Evolutionary conservation across 768 basidiomycete species (phyloP).

Genomic region (Russula compacta): DNA sequence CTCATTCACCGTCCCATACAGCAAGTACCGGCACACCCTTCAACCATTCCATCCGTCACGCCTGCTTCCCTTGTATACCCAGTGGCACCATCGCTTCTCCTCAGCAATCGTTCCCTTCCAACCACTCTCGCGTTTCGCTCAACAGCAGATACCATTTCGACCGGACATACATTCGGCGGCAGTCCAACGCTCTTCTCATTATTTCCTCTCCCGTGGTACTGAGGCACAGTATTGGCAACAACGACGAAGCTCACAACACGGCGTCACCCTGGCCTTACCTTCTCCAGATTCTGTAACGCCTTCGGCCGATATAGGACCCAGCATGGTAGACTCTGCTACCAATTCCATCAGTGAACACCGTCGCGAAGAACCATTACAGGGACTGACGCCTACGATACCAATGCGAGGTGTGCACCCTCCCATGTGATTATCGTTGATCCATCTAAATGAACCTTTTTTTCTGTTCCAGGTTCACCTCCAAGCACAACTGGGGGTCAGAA

Average conservation of each 20-base stretch:
- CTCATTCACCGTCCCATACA: too few species aligned
- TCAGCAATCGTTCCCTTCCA: neutral
- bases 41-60: too few species aligned
- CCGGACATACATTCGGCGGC: neutral
- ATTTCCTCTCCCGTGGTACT: neutral
- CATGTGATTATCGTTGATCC: neutral
- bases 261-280: neutral
- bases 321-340: neutral
- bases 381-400: neutral
- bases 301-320: neutral
- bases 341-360: too few species aligned
- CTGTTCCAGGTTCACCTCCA: constrained; percentile 3
- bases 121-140: neutral
- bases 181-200: neutral
- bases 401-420: neutral
- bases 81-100: neutral
- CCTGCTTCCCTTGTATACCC: neutral
- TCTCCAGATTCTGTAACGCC: too few species aligned
- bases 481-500: neutral
- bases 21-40: too few species aligned
- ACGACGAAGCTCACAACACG: neutral
- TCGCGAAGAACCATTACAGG: neutral
- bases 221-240: neutral
- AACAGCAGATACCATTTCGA: neutral
- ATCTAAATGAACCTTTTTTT: constrained; percentile 1